These are phyloP conservation scores for Pycnococcus provasolii DNA, from an alignment of 139 green algal species.

Conservation along the genomic window DNA sequence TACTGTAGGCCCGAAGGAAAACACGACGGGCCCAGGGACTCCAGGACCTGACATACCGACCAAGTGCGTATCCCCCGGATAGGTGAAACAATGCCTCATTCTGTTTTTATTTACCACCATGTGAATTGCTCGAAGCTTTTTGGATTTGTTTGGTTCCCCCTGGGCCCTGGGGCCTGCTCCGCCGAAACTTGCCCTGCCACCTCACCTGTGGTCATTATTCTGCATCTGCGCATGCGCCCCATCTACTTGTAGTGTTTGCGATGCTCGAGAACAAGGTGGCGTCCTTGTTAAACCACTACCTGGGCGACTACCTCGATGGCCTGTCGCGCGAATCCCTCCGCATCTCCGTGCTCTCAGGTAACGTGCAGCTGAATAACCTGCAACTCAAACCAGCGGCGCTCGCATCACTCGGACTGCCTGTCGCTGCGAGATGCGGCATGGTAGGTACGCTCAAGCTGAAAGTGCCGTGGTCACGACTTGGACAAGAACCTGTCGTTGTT, in stretches of 20 bases:
- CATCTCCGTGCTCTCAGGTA: constrained; percentile 68
- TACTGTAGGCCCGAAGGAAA: too few species aligned
- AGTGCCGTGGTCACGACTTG: constrained; percentile 83
- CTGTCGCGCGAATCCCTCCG: constrained; percentile 62
- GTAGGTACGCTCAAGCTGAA: constrained; percentile 76
- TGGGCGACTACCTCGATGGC: constrained; percentile 70
- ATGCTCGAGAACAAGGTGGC: constrained; percentile 74
- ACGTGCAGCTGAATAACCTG: constrained; percentile 86
- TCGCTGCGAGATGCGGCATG: constrained; percentile 77
- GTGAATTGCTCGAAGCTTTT: too few species aligned
- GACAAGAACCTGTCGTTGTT: constrained; percentile 74
- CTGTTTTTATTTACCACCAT: too few species aligned
- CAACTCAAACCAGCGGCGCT: constrained; percentile 80
- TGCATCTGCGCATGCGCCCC: too few species aligned
- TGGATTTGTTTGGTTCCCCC: too few species aligned
- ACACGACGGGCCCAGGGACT: too few species aligned
- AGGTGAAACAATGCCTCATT: too few species aligned
- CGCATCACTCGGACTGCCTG: constrained; percentile 67
- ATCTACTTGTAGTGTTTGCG: not conserved
- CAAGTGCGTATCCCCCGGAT: too few species aligned
- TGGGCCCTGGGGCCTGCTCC: too few species aligned
- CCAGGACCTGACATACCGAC: too few species aligned
- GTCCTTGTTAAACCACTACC: constrained; percentile 70
- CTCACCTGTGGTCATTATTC: too few species aligned
- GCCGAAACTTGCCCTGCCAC: too few species aligned